Conservation (phyloP, 306 rosid genomes). For the Glycine latifolia region DNA sequence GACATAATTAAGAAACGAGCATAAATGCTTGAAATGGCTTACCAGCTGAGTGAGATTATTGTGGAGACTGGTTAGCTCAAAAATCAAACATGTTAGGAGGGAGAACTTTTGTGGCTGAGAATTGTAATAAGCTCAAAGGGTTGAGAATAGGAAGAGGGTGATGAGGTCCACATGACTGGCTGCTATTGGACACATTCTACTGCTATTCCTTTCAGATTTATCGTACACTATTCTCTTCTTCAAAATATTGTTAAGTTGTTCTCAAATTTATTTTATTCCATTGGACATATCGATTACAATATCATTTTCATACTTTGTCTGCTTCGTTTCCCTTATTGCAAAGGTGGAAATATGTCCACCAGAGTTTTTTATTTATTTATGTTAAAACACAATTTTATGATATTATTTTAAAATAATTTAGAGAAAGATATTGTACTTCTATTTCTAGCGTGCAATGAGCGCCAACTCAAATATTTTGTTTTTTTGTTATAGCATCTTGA, state of each 20-base stretch:
- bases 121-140: constrained; percentile 1
- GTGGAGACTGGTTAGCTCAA: background rate
- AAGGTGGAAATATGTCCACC: background rate
- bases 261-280: constrained; percentile 25
- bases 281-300: background rate
- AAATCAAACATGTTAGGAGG: background rate
- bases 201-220: background rate
- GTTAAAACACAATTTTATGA: too few relatives aligned
- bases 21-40: background rate
- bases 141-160: background rate
- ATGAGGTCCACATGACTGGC: constrained; percentile 26
- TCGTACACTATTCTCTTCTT: background rate
- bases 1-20: background rate
- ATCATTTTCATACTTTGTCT: constrained; percentile 7
- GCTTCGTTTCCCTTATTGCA: background rate
- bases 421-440: background rate
- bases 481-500: background rate
- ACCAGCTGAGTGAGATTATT: background rate
- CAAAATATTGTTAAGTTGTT: constrained; percentile 25
- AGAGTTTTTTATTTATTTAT: background rate
- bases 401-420: background rate
- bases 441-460: background rate
- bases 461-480: background rate
- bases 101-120: constrained; percentile 24
- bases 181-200: background rate